Base-by-base conservation (phyloP, 805 yeast genomes). In the Diddensiella santjacobensis region DNA sequence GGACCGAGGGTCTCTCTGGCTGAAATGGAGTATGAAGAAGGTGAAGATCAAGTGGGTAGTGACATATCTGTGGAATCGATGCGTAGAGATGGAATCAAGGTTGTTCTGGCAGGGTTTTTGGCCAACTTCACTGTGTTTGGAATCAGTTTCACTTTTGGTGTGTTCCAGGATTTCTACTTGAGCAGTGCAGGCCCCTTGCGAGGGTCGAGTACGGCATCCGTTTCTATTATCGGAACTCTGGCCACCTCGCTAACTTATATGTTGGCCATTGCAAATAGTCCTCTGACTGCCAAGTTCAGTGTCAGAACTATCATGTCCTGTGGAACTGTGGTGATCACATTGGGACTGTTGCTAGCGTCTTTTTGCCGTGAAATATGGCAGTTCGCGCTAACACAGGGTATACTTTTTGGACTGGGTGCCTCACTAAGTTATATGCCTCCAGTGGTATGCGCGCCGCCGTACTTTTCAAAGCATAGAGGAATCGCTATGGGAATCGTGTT, bases 31-130 rank as follows among this genome's bases (percentile, higher is more conserved):
- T 65, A 15, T 63, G 51, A 15, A 63, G 50, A 2, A 81, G 67
- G 30, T 72, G 67, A 46, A 74, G 64, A 59, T 90, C 80, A 17
- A 74, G 71, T 35, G 69, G 69, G 6, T 80, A 74, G 31, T 13
- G 31, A 26, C 13, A 13, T 8, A 8, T 13, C 8, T 8, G 31
- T 13, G 11, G 11, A 13, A 13, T 8, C 31, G 11, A 8, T 29
- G 42, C 35, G 17, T 18, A 18, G 22, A 22, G 22, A 33, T 11
- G 51, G 48, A 8, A 20, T 43, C 4, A 26, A 33, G 44, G 47
- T 39, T 10, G 49, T 51, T 20, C 33, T 36, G 8, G 58, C 56
- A 2, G 58, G 56, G n/a, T 52, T 52, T 40, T 23, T 50, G 10
- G 45, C 48, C 10, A 52, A 54, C 35, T 52, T 53, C 29, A 42